Conservation (phyloP, 306 rosid genomes). For the Ochetophila trinervis region DNA sequence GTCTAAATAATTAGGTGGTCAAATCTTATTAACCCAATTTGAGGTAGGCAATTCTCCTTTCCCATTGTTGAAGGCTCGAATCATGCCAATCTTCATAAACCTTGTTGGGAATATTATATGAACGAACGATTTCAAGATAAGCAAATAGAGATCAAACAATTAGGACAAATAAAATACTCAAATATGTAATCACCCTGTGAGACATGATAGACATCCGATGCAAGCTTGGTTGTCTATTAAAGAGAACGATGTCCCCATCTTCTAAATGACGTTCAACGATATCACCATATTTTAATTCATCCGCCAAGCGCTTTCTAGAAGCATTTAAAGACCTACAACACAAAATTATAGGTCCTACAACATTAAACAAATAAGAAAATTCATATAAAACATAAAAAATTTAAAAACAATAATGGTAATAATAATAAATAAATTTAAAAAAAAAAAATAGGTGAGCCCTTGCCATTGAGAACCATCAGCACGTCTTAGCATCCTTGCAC, state of each 20-base stretch:
- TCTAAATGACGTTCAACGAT: slow-evolving; percentile 91
- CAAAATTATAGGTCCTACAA: slow-evolving; percentile 23
- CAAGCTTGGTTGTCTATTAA: slow-evolving; percentile 94
- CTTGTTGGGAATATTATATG: too few relatives aligned
- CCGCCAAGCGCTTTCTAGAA: slow-evolving; percentile 58
- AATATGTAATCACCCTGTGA: slow-evolving; percentile 63
- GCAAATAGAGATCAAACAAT: neutral
- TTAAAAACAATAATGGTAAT: slow-evolving; percentile 1
- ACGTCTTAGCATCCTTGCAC: slow-evolving; percentile 59
- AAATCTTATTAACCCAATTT: neutral
- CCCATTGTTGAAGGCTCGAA: too few relatives aligned
- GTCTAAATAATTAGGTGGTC: neutral
- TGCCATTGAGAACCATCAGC: slow-evolving; percentile 60
- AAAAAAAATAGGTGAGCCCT: too few relatives aligned
- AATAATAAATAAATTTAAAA: too few relatives aligned
- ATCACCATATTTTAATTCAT: slow-evolving; percentile 72
- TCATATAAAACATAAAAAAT: neutral
- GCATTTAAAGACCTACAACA: slow-evolving; percentile 46
- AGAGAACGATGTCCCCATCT: slow-evolving; percentile 91
- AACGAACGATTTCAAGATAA: too few relatives aligned
- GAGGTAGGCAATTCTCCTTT: too few relatives aligned
- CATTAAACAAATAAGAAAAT: slow-evolving; percentile 19
- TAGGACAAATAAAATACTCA: slow-evolving; percentile 15
- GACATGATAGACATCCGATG: slow-evolving; percentile 98
- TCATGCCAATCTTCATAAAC: too few relatives aligned